Base-by-base conservation (phyloP, 1,284 basidiomycete genomes). In the Phylloporus sp. region DNA sequence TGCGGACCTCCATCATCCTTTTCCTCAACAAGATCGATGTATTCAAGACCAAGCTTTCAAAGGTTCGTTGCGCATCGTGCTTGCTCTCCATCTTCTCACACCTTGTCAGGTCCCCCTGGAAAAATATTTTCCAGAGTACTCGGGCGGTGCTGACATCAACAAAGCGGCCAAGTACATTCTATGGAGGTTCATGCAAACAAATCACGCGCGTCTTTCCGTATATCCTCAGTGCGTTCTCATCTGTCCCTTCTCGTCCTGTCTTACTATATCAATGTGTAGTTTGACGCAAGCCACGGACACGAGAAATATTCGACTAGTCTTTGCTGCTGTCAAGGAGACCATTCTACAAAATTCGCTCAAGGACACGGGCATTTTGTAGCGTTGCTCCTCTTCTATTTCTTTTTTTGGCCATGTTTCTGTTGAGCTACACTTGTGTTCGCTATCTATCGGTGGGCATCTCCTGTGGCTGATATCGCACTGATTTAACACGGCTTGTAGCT, bases 291-390 rank as follows among this genome's bases (percentile, higher is more conserved):
- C 92, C 49, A 94, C 92, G 57, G n/a, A n/a, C n/a, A n/a, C n/a
- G n/a, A n/a, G n/a, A n/a, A n/a, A n/a, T n/a, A n/a, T n/a, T n/a
- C n/a, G n/a, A n/a, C n/a, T n/a, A n/a, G n/a, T n/a, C n/a, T n/a
- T n/a, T n/a, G 96, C 96, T 0, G 96, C 97, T 0, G 96, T 98
- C 70, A 98, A 98, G 83, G 97, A 99, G 84, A 97, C 96, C n/a
- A 97, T 98, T 70, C 79, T 97, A 68, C 94, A 96, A 81, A 95
- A 95, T 76, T 93, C 94, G 2, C 83, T 95, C 25, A 92, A 93
- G 77, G 94, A 95, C 74, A 93, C 92, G 0, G 93, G 93, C 60
- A 94, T 94, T 71, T 86, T 94, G 66, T 80, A 78, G 66, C 49
- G 15, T 63, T 47, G 19, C 15, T 32, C 65, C 29, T 43, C 17